phyloP scores from a whole-genome alignment of 768 basidiomycete genomes.

The Naganishia friedmannii region DNA sequence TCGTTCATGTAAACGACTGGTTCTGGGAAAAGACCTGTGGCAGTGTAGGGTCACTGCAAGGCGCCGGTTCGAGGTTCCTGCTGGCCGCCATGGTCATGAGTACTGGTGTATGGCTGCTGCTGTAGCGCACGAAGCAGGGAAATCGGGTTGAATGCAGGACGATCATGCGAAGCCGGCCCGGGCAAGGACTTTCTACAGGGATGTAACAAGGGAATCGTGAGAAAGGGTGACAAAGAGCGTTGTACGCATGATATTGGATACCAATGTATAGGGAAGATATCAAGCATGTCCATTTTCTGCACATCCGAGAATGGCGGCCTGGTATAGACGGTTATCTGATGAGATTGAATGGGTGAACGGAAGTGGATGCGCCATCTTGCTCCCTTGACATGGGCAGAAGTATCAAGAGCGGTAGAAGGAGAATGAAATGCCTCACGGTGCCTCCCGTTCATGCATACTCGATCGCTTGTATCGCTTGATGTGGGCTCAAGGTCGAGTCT shows the following conservation, averaged over 20 bases:
- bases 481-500: too few relatives aligned
- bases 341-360: too few relatives aligned
- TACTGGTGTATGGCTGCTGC: constrained; percentile 4
- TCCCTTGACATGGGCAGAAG: too few relatives aligned
- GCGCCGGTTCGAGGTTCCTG: not conserved
- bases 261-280: not conserved
- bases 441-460: too few relatives aligned
- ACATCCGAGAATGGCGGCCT: too few relatives aligned
- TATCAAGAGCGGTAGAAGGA: too few relatives aligned
- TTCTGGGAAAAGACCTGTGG: constrained; percentile 3
- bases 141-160: not conserved
- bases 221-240: not conserved
- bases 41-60: not conserved
- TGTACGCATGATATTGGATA: constrained; percentile 12
- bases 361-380: too few relatives aligned
- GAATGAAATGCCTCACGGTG: too few relatives aligned
- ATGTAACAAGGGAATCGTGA: too few relatives aligned
- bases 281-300: too few relatives aligned
- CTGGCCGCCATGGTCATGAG: not conserved
- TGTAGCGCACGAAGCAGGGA: not conserved
- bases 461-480: too few relatives aligned
- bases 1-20: not conserved
- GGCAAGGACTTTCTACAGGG: not conserved
- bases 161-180: not conserved
- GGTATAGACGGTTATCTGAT: too few relatives aligned